Conservation (phyloP, 2,329 filamentous ascomycete species). For the Lomentospora prolificans region DNA sequence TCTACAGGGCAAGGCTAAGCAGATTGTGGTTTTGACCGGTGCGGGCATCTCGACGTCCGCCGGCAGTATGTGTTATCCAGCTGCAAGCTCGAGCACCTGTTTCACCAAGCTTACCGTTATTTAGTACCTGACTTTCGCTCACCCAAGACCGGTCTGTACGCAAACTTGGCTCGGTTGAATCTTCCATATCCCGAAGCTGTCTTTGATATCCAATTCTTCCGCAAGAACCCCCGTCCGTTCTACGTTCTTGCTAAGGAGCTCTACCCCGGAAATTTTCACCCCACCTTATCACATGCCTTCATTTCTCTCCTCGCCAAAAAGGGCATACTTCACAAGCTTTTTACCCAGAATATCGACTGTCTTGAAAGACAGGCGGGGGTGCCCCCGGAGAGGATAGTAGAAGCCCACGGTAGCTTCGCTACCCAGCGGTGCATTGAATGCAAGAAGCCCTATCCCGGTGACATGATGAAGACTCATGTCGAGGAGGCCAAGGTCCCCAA, state of each 20-base stretch:
- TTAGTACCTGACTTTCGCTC: conserved; percentile 89
- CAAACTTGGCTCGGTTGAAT: conserved; percentile 77
- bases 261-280: conserved; percentile 80
- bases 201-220: conserved; percentile 88
- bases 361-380: conserved; percentile 83
- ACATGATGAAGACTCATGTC: conserved; percentile 64
- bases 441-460: conserved; percentile 58
- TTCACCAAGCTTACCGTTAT: conserved; percentile 15
- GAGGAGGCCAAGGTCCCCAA: conserved; percentile 56
- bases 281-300: conserved; percentile 85
- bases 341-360: conserved; percentile 97
- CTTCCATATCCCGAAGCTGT: conserved; percentile 86
- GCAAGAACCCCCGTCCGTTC: conserved; percentile 75
- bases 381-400: conserved; percentile 69
- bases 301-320: conserved; percentile 73
- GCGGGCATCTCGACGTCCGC: conserved; percentile 76
- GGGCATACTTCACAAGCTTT: conserved; percentile 70
- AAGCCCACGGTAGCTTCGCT: conserved; percentile 94
- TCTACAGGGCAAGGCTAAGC: conserved; percentile 52
- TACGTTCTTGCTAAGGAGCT: conserved; percentile 87
- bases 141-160: conserved; percentile 85
- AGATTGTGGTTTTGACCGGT: conserved; percentile 81
- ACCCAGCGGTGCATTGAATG: conserved; percentile 88
- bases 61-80: conserved; percentile 37
- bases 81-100: background rate